phyloP scores from a whole-genome alignment of 495 filamentous ascomycete species.

The Aspergillus incahuasiensis region DNA sequence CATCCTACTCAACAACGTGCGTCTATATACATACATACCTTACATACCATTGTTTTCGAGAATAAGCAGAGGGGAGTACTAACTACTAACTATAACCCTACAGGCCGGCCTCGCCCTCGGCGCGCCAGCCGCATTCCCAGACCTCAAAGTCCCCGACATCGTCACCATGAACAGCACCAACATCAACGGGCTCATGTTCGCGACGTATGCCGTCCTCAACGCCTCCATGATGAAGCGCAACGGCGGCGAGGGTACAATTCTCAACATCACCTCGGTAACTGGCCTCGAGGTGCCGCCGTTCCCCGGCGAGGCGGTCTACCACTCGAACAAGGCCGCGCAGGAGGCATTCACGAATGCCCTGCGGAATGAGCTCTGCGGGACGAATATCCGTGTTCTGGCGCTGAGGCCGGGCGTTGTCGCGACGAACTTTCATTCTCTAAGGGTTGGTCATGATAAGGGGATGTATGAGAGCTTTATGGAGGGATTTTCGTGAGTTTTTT shows the following conservation, averaged over 20 bases:
- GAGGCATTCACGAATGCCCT: slow-evolving; percentile 37
- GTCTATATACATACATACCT: too few species aligned
- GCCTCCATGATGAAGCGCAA: slow-evolving; percentile 17
- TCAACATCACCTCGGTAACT: slow-evolving; percentile 35
- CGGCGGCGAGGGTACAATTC: slow-evolving; percentile 25
- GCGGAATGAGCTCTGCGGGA: slow-evolving; percentile 29
- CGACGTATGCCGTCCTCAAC: slow-evolving; percentile 31
- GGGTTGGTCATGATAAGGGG: slow-evolving; percentile 30
- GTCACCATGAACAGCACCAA: slow-evolving; percentile 31
- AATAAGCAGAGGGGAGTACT: too few species aligned
- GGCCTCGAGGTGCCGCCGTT: slow-evolving; percentile 34
- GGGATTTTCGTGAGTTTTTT: slow-evolving; percentile 17
- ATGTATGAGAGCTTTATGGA: slow-evolving; percentile 28
- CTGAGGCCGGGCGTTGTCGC: slow-evolving; percentile 33
- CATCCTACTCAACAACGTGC: slow-evolving; percentile 35
- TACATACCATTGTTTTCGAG: too few species aligned
- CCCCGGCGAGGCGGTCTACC: slow-evolving; percentile 35
- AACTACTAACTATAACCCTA: not conserved
- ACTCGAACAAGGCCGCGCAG: slow-evolving; percentile 35
- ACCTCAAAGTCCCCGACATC: slow-evolving; percentile 24
- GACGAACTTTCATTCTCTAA: slow-evolving; percentile 34
- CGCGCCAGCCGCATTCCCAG: slow-evolving; percentile 24
- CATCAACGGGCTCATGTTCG: slow-evolving; percentile 32
- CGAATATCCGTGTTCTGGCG: slow-evolving; percentile 33
- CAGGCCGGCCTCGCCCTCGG: slow-evolving; percentile 36